Conservation (phyloP, 2,329 filamentous ascomycete genomes). For the Exophiala viscosa region DNA sequence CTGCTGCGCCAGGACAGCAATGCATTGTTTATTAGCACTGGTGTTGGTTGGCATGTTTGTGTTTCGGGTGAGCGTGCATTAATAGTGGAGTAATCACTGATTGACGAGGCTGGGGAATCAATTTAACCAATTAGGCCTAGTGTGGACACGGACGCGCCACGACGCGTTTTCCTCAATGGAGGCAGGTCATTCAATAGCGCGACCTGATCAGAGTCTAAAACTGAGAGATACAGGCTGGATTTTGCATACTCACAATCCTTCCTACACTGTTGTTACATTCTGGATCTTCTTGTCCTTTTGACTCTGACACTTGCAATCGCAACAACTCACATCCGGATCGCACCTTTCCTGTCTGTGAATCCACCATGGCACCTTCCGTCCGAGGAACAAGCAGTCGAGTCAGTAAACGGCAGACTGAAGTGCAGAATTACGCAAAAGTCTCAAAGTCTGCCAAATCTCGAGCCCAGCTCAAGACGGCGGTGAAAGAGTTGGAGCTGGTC, state of each 20-base stretch:
- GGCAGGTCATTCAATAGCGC: constrained; percentile 3
- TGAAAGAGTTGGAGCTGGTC: constrained; percentile 10
- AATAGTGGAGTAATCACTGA: neutral
- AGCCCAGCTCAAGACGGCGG: neutral
- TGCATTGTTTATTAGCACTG: constrained; percentile 22
- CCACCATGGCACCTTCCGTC: constrained; percentile 25
- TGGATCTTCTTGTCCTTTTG: neutral
- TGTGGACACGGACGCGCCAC: constrained; percentile 2
- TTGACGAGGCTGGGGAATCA: constrained; percentile 20
- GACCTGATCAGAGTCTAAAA: neutral
- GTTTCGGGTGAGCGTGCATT: neutral
- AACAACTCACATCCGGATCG: constrained; percentile 6
- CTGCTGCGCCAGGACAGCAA: constrained; percentile 1
- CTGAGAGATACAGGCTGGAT: neutral
- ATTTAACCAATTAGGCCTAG: constrained; percentile 20
- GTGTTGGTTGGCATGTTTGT: constrained; percentile 14
- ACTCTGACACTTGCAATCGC: neutral
- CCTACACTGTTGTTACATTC: neutral
- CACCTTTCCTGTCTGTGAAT: constrained; percentile 14
- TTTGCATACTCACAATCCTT: neutral
- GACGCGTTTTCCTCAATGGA: constrained; percentile 2
- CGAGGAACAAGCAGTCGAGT: constrained; percentile 15
- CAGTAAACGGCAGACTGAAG: constrained; percentile 18
- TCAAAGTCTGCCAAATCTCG: constrained; percentile 17
- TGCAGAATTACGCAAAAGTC: constrained; percentile 20